phyloP scores from a whole-genome alignment of 2,329 filamentous ascomycete species.

The Hymenotorrendiella dingleyae region DNA sequence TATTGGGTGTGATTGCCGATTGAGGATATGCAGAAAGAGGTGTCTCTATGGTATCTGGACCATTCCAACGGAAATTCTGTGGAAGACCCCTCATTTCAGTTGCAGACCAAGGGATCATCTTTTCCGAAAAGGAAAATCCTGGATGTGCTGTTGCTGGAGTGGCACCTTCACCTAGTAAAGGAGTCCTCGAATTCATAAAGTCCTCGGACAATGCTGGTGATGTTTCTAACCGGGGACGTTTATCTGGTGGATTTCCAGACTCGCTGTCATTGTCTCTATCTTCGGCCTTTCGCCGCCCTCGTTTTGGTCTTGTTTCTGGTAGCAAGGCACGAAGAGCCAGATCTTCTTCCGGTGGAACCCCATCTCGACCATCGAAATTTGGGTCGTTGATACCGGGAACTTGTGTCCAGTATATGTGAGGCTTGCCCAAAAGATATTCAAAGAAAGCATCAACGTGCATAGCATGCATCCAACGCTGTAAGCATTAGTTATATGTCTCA shows the following conservation, averaged over 20 bases:
- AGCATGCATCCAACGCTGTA: constrained; percentile 87
- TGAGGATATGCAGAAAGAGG: constrained; percentile 67
- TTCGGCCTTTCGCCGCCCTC: constrained; percentile 57
- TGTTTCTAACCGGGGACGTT: constrained; percentile 54
- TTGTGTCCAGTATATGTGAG: constrained; percentile 73
- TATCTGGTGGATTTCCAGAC: constrained; percentile 43
- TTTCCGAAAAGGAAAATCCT: constrained; percentile 22
- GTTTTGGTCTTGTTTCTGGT: constrained; percentile 64
- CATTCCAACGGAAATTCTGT: constrained; percentile 32
- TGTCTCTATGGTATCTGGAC: constrained; percentile 49
- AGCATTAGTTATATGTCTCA: constrained; percentile 8
- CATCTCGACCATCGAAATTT: constrained; percentile 65
- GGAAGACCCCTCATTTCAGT: constrained; percentile 17
- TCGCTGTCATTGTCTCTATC: constrained; percentile 49
- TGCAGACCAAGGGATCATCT: constrained; percentile 26
- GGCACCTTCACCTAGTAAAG: constrained; percentile 32
- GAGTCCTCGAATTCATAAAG: constrained; percentile 27
- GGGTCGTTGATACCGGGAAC: constrained; percentile 62
- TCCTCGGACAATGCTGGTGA: constrained; percentile 41
- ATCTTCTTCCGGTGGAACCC: constrained; percentile 80
- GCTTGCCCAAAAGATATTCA: constrained; percentile 74
- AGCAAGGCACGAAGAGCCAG: constrained; percentile 78
- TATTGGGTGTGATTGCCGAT: constrained; percentile 67
- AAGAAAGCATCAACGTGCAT: constrained; percentile 96
- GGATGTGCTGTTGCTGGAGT: constrained; percentile 36